phyloP scores from a whole-genome alignment of 2,329 filamentous ascomycete species.

The Aspergillus texensis region DNA sequence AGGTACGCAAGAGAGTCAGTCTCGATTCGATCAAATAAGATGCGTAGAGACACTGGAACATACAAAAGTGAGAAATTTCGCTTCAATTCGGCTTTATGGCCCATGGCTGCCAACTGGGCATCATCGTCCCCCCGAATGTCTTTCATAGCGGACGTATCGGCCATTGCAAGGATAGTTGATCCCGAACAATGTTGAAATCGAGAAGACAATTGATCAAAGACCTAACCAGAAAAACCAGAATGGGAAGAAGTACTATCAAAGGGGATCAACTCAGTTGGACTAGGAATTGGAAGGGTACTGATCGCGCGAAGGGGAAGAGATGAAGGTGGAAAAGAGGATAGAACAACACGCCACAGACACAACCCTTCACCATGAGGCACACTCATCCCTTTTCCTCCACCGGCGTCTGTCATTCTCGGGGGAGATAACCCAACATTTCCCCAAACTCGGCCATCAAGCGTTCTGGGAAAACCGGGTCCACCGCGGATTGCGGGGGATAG shows the following conservation, averaged over 20 bases:
- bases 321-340: neutral
- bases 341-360: neutral
- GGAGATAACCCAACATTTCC: constrained; percentile 3
- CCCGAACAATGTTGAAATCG: neutral
- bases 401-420: neutral
- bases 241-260: neutral
- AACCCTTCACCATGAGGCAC: neutral
- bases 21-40: neutral
- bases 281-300: neutral
- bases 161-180: constrained; percentile 11
- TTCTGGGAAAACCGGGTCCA: constrained; percentile 6
- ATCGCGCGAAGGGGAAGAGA: neutral
- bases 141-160: constrained; percentile 18
- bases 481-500: constrained; percentile 9
- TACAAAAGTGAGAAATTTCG: constrained; percentile 59
- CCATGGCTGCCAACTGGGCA: constrained; percentile 57
- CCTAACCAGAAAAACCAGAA: neutral
- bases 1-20: neutral
- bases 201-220: constrained; percentile 3
- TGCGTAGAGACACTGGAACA: constrained; percentile 6
- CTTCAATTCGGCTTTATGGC: constrained; percentile 61
- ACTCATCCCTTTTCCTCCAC: constrained; percentile 5
- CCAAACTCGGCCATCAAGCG: constrained; percentile 1
- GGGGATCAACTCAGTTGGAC: neutral
- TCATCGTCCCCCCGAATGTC: constrained; percentile 43